These are phyloP conservation scores for Catharanthus roseus DNA, from an alignment of 257 asterid species.

Conservation along the genomic window DNA sequence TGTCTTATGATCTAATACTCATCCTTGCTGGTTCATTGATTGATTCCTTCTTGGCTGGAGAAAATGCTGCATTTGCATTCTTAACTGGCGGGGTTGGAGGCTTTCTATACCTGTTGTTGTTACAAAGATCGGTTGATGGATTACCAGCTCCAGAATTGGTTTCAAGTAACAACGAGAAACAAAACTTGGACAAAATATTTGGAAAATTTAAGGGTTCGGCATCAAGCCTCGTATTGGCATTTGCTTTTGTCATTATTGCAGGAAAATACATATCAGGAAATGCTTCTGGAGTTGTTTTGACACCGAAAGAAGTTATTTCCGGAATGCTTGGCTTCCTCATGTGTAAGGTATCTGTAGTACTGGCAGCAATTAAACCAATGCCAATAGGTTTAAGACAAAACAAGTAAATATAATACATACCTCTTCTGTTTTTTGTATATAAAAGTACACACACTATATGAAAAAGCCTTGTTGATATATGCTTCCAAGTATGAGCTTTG, in stretches of 20 bases:
- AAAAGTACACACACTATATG: too few relatives aligned
- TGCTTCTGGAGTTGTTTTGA: constrained; percentile 34
- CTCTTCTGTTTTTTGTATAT: background rate
- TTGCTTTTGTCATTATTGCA: constrained; percentile 31
- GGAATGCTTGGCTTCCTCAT: constrained; percentile 75
- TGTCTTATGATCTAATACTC: constrained; percentile 57
- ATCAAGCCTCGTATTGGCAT: constrained; percentile 34
- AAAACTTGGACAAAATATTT: constrained; percentile 20
- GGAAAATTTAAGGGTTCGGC: constrained; percentile 41
- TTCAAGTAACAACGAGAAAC: constrained; percentile 23
- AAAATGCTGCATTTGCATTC: constrained; percentile 49
- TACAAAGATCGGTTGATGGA: constrained; percentile 74
- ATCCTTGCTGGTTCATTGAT: constrained; percentile 49
- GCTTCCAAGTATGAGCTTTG: background rate
- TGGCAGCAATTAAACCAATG: constrained; percentile 71
- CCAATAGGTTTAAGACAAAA: constrained; percentile 26
- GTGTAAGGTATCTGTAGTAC: constrained; percentile 70
- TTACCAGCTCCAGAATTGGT: constrained; percentile 41
- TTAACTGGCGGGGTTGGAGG: constrained; percentile 68
- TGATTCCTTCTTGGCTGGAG: constrained; percentile 38
- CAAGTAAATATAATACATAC: constrained; percentile 11
- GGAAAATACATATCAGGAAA: constrained; percentile 49
- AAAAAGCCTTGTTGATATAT: background rate
- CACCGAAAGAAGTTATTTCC: constrained; percentile 52
- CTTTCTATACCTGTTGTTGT: constrained; percentile 49